Percentiles rank a stretch among this genome's conserved stretches.
Evolutionary conservation across 108 stramenopile genomes (phyloP).

Genomic region (Parietichytrium sp.): DNA sequence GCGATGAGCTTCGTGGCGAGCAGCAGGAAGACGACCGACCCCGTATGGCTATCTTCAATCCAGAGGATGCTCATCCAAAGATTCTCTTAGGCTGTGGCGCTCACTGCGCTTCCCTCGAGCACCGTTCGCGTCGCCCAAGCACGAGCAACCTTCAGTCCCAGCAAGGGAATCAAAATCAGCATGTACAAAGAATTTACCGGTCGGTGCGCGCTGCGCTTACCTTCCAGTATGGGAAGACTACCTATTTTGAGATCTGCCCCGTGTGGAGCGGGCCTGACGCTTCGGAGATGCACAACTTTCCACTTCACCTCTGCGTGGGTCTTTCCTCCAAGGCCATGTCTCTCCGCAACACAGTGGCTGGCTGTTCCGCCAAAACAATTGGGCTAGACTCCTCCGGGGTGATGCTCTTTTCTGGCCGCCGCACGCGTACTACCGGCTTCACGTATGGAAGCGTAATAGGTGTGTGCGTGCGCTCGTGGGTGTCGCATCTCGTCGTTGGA

Average conservation of each 20-base stretch:
- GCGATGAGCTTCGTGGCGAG: constrained; percentile 30
- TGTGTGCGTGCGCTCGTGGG: constrained; percentile 31
- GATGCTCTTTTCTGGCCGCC: neutral
- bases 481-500: constrained; percentile 1
- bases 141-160: neutral
- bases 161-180: constrained; percentile 12
- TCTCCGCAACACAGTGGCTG: constrained; percentile 31
- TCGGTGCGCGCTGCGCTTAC: constrained; percentile 27
- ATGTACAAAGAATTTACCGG: neutral
- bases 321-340: neutral
- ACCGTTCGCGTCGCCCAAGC: constrained; percentile 11
- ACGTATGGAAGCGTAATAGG: constrained; percentile 29
- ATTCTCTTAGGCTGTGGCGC: constrained; percentile 15
- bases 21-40: constrained; percentile 13
- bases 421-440: neutral
- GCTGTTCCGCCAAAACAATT: constrained; percentile 23
- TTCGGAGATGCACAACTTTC: neutral
- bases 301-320: constrained; percentile 10
- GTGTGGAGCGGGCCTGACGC: neutral
- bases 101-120: constrained; percentile 11
- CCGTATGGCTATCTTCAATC: constrained; percentile 35
- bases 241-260: constrained; percentile 36
- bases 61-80: constrained; percentile 27
- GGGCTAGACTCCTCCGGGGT: constrained; percentile 35
- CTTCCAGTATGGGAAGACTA: neutral